phyloP scores from a whole-genome alignment of 495 filamentous ascomycete species.

The Lasiosphaeriaceae sp. region DNA sequence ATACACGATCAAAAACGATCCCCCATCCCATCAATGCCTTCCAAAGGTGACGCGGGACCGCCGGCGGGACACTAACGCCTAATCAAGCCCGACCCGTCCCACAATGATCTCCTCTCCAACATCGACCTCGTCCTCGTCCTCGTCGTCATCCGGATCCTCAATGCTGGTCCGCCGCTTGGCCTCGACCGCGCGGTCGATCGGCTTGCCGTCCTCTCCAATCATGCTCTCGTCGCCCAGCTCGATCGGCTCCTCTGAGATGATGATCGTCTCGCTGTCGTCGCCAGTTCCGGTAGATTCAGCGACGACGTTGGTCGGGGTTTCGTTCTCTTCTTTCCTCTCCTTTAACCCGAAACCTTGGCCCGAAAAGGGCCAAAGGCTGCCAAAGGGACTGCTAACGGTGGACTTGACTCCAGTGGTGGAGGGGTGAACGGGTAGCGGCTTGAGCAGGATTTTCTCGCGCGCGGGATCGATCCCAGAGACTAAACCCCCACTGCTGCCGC shows the following conservation, averaged over 20 bases:
- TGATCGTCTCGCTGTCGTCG: constrained; percentile 8
- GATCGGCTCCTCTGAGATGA: constrained; percentile 27
- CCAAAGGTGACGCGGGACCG: neutral
- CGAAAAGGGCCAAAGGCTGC: constrained; percentile 47
- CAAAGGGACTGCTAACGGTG: constrained; percentile 33
- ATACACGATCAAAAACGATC: constrained; percentile 3
- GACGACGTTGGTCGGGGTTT: too few relatives aligned
- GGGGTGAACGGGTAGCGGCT: constrained; percentile 46
- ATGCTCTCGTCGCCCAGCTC: constrained; percentile 23
- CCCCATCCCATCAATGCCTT: neutral
- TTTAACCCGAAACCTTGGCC: constrained; percentile 25
- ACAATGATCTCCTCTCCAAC: constrained; percentile 20
- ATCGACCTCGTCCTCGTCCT: constrained; percentile 48
- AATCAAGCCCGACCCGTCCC: constrained; percentile 11
- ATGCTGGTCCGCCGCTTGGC: constrained; percentile 51
- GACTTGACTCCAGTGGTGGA: constrained; percentile 27
- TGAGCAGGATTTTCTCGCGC: constrained; percentile 35
- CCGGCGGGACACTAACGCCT: neutral
- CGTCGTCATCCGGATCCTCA: constrained; percentile 55
- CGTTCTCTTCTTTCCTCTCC: constrained; percentile 20
- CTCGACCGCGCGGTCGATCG: constrained; percentile 47
- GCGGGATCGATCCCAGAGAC: constrained; percentile 33
- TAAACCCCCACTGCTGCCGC: constrained; percentile 19
- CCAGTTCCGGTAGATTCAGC: too few relatives aligned
- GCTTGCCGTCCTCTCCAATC: constrained; percentile 38